Evolutionary conservation across 768 basidiomycete species (phyloP), one percentile per base, ranked within the genome.

Genomic region (Cubamyces sp.): DNA sequence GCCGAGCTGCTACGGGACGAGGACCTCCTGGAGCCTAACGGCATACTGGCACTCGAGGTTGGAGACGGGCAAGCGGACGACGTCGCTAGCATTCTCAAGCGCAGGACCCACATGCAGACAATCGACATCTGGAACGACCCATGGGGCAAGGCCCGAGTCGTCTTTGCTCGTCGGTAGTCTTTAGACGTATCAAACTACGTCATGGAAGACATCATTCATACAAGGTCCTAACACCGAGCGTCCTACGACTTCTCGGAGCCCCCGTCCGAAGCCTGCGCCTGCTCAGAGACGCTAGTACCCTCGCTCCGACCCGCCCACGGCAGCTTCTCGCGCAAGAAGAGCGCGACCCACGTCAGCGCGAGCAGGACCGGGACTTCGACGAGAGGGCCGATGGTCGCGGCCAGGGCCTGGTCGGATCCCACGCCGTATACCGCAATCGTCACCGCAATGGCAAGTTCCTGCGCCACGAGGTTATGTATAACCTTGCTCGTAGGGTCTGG

Each of bases 381-480:
- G n/a, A 91, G 75, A 0, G 87, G 88, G 0, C 90, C 89, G 21
- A 90, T 87, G 0, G 91, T 92, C 0, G 91, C 90, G 0, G 92
- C 92, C 0, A 94, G 78, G 0, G 90, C 91, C 74, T 94, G 87
- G 57, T 88, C 85, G 0, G 90, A 91, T 5, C 85, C 80, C 5
- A 89, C 84, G 3, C 93, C 92, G 73, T 87, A 94, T 0, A 88
- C 84, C 0, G 90, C 87, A 43, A 92, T 87, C 3, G 87, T 82
- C 0, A 94, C 87, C 0, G 93, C 92, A 55, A 94, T 94, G 0
- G 92, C 91, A 0, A 94, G 80, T 76, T 94, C 91, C 82, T 89
- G 69, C 62, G 28, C 28, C 41, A 42, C 1, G 28, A 34, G 12
- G 37, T 8, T 51, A 21, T n/a, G 47, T 15, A 48, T 46, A 7